Conservation (phyloP, 2,329 filamentous ascomycete species). For the Verticillium dahliae region DNA sequence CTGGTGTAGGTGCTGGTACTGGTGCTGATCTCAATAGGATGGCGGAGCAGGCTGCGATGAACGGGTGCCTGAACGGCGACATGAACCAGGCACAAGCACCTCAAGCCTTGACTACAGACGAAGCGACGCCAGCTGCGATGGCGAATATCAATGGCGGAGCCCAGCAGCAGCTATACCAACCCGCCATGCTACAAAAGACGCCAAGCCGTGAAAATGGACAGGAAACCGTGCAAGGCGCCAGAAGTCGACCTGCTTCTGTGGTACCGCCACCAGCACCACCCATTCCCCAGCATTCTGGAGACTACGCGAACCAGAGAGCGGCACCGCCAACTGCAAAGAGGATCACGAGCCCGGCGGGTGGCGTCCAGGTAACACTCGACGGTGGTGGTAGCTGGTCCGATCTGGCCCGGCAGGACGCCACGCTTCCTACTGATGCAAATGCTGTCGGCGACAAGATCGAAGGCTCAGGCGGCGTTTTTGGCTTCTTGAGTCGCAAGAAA, state of each 20-base stretch:
- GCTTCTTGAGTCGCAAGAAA: constrained; percentile 84
- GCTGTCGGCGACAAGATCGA: constrained; percentile 44
- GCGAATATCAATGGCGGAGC: constrained; percentile 14
- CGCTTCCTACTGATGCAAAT: constrained; percentile 61
- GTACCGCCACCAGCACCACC: constrained; percentile 18
- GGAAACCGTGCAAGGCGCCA: constrained; percentile 7
- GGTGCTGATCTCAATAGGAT: constrained; percentile 8
- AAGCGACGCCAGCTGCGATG: constrained; percentile 33
- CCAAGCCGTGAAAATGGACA: constrained; percentile 10
- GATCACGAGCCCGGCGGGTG: constrained; percentile 71
- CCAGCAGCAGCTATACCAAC: constrained; percentile 2
- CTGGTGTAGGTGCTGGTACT: constrained; percentile 4
- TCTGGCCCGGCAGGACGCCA: constrained; percentile 76
- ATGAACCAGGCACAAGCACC: constrained; percentile 14
- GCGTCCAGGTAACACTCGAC: constrained; percentile 85
- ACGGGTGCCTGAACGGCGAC: constrained; percentile 5
- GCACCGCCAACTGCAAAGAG: constrained; percentile 48
- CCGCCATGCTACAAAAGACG: constrained; percentile 1
- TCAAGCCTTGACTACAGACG: constrained; percentile 46
- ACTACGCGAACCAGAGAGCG: constrained; percentile 29
- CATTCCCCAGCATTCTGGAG: constrained; percentile 39
- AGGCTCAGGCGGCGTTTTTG: constrained; percentile 75
- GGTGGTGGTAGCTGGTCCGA: constrained; percentile 88
- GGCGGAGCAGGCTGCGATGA: constrained; percentile 9
- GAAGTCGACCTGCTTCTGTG: constrained; percentile 2